These are phyloP conservation scores for Stentor coeruleus DNA, from an alignment of 73 alveolate species.

Conservation along the genomic window DNA sequence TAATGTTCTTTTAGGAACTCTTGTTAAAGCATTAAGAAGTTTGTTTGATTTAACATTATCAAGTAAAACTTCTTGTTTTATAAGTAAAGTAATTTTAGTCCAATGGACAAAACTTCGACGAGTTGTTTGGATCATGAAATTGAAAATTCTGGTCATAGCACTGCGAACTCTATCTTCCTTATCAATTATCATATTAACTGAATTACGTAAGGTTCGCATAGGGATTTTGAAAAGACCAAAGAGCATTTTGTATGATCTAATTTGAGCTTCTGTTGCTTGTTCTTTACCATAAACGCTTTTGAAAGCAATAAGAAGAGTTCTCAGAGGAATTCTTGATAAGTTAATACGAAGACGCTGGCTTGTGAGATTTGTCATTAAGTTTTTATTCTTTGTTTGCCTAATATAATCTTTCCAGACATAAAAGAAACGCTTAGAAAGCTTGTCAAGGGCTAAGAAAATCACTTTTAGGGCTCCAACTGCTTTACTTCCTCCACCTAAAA, in stretches of 20 bases:
- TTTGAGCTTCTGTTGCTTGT: background rate
- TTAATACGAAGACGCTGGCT: background rate
- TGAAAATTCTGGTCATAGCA: background rate
- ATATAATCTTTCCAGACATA: background rate
- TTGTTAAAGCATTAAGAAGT: background rate
- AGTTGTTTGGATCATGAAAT: background rate
- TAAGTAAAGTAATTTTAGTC: background rate
- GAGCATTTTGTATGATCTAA: background rate
- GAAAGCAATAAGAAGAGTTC: background rate
- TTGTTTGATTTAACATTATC: slow-evolving; percentile 8
- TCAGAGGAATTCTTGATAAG: background rate
- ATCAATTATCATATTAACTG: background rate
- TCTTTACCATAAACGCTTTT: background rate
- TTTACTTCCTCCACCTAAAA: background rate
- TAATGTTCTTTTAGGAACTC: background rate
- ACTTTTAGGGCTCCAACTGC: background rate
- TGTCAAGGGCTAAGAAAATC: background rate
- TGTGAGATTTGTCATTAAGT: background rate
- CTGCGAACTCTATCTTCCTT: background rate
- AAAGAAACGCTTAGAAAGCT: background rate
- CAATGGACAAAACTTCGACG: background rate
- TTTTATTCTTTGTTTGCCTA: background rate
- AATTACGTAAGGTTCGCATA: background rate
- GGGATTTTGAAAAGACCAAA: background rate
- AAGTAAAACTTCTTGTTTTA: background rate